Percentiles rank a stretch among this genome's conserved stretches.
These are phyloP conservation scores for Solanum chaucha DNA, from an alignment of 257 asterid species.

Conservation along the genomic window DNA sequence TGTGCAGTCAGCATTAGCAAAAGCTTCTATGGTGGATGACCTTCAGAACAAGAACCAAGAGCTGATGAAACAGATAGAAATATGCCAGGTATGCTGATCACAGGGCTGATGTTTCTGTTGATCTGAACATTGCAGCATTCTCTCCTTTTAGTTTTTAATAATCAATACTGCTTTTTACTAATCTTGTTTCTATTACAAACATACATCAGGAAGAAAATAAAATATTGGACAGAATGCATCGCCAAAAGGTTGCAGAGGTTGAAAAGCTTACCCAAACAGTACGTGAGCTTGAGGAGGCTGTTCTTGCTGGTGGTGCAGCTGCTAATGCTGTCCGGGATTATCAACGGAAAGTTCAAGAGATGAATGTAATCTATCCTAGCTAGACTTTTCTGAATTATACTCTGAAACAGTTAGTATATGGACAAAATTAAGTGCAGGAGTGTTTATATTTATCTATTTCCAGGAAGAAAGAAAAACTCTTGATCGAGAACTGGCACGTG, in stretches of 20 bases:
- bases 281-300: constrained; percentile 17
- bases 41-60: constrained; percentile 97
- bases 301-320: constrained; percentile 17
- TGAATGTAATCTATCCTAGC: constrained; percentile 8
- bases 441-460: background rate
- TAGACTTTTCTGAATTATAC: background rate
- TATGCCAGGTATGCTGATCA: constrained; percentile 58
- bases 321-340: constrained; percentile 17
- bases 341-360: constrained; percentile 19
- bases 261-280: constrained; percentile 17
- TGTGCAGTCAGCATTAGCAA: constrained; percentile 81
- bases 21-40: constrained; percentile 98
- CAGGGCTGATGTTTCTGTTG: background rate
- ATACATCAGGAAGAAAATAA: constrained; percentile 18
- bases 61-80: constrained; percentile 92
- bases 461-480: constrained; percentile 16
- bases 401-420: background rate
- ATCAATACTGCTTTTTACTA: background rate
- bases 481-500: constrained; percentile 16
- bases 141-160: background rate
- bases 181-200: background rate
- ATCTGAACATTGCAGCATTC: background rate
- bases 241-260: constrained; percentile 16
- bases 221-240: constrained; percentile 14
- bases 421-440: background rate